Base-by-base conservation (phyloP, 257 asterid genomes). In the Anisodus tanguticus region DNA sequence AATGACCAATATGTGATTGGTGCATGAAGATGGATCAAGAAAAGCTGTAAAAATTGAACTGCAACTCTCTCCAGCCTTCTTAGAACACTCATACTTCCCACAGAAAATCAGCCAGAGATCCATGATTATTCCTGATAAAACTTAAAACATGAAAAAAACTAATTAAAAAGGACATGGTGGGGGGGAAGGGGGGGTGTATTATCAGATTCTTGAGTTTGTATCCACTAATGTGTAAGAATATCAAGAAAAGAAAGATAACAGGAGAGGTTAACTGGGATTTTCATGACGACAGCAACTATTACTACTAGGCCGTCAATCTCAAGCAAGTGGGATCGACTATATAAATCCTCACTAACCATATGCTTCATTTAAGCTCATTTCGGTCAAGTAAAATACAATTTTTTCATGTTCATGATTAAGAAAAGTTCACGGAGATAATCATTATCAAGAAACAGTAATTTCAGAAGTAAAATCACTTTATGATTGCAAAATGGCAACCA, bases 1-100 rank as follows among this genome's bases (percentile, higher is more conserved):
- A 84, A 80, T 71, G 58, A 83, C 6, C 39, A 84, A 8, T 47
- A 84, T 26, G 9, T 80, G 85, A 35, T 67, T 80, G 37, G 66
- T 72, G 15, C 89, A 60, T 10, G 88, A 86, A 22, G 74, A 86
- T 69, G 88, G 71, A 83, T 79, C 82, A 51, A 51, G 17, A 16
- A 71, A 31, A 12, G 17, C 54, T 45, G 63, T 43, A 31, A 79
- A 19, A 54, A 19, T 55, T 41, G 84, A 64, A 45, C 37, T 64
- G 3, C 83, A 82, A 2, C 15, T 35, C 58, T 43, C 41, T 41
- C 74, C 64, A 54, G 16, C 66, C 19, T 12, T 45, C 15, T 53
- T 51, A 43, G 17, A 69, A 41, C 83, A 83, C 41, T 79, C 86
- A 49, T 74, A 9, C 41, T 80, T 60, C n/a, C 83, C 88, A 26